A percentile compares a stretch with the other conserved stretches of the same genome.
These are phyloP conservation scores for Trichocomaceae sp. DNA, from an alignment of 2,329 filamentous ascomycete genomes.

Conservation along the genomic window DNA sequence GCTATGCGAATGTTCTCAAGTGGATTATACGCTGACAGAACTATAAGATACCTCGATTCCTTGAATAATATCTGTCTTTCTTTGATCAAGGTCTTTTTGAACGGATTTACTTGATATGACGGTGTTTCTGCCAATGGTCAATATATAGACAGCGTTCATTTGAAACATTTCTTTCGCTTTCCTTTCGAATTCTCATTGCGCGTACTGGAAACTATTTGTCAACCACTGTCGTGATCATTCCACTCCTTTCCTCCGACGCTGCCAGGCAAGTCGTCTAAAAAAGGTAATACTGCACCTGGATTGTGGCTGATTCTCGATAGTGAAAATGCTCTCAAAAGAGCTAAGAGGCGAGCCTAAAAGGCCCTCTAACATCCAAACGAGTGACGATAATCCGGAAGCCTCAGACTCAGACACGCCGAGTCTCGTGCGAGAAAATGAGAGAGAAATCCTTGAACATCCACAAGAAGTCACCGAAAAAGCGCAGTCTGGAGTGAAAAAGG, in stretches of 20 bases:
- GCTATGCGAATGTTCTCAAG: too few relatives aligned
- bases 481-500: constrained; percentile 34
- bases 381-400: background rate
- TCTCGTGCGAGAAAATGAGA: constrained; percentile 22
- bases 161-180: too few relatives aligned
- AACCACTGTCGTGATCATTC: background rate
- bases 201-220: background rate
- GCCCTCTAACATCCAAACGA: background rate
- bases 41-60: too few relatives aligned
- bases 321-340: background rate
- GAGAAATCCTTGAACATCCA: constrained; percentile 20
- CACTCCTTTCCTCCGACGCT: background rate
- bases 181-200: too few relatives aligned
- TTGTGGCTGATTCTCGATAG: too few relatives aligned
- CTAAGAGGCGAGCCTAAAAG: background rate
- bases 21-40: too few relatives aligned
- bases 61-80: too few relatives aligned
- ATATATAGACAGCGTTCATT: too few relatives aligned
- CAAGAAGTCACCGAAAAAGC: constrained; percentile 21
- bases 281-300: background rate
- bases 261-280: background rate
- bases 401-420: constrained; percentile 17
- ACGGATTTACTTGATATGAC: too few relatives aligned
- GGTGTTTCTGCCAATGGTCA: too few relatives aligned
- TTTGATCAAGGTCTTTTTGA: too few relatives aligned